Percentiles rank a stretch among this genome's conserved stretches.
Evolutionary conservation across 768 basidiomycete genomes (phyloP).

Genomic region (Collybiopsis confluens): DNA sequence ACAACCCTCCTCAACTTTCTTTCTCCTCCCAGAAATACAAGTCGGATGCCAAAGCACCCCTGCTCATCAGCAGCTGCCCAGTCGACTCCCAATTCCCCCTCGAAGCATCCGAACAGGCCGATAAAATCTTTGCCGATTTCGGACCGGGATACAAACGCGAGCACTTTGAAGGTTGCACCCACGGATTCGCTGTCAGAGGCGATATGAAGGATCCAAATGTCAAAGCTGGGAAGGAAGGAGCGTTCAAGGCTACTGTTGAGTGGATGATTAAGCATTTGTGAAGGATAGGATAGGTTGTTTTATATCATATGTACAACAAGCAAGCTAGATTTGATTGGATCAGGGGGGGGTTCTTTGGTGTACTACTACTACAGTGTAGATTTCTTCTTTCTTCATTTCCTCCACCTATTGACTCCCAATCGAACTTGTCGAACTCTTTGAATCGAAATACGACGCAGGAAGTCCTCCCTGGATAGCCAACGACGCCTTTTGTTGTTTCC

Average conservation of each 20-base stretch:
- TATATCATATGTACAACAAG: too few relatives aligned
- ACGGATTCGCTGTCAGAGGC: conserved; percentile 53
- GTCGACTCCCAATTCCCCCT: conserved; percentile 46
- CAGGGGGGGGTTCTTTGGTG: too few relatives aligned
- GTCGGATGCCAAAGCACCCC: conserved; percentile 41
- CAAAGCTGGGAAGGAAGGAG: conserved; percentile 61
- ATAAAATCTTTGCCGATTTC: conserved; percentile 42
- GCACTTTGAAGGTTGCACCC: conserved; percentile 43
- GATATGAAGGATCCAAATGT: conserved; percentile 45
- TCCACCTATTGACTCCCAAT: neutral
- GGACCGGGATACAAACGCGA: conserved; percentile 46
- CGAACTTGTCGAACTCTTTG: neutral
- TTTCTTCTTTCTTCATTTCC: too few relatives aligned
- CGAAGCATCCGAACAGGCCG: conserved; percentile 40
- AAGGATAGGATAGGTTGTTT: too few relatives aligned
- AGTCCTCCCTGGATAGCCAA: conserved; percentile 1
- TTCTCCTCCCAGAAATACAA: conserved; percentile 40
- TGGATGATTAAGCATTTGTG: conserved; percentile 42
- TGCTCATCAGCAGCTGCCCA: conserved; percentile 67
- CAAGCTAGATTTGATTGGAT: too few relatives aligned
- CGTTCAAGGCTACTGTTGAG: conserved; percentile 53
- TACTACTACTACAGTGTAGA: too few relatives aligned
- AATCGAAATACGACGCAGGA: neutral
- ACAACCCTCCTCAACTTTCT: neutral
- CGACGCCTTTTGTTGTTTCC: conserved; percentile 3